A percentile compares a stretch with the other conserved stretches of the same genome.
Conservation (phyloP, 768 basidiomycete species). For the Podaxis sp. region DNA sequence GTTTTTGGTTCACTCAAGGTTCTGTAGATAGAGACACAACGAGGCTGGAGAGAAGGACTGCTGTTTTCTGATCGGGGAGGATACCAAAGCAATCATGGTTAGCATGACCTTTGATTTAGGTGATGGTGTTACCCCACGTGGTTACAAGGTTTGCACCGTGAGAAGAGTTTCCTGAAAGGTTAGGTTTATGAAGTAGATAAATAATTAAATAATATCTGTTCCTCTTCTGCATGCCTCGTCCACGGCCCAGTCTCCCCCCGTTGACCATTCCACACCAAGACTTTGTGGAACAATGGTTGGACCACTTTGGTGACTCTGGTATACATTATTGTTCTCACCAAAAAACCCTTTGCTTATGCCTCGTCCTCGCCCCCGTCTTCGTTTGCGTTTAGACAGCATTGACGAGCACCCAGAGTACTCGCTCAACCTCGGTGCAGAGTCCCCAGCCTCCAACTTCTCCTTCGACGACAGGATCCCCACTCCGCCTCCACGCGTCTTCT, state of each 20-base stretch:
- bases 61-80: background rate
- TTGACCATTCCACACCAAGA: background rate
- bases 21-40: background rate
- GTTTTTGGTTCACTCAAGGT: background rate
- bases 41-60: background rate
- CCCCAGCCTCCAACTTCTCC: conserved; percentile 13
- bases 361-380: background rate
- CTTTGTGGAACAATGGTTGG: conserved; percentile 7
- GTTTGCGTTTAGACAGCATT: conserved; percentile 17
- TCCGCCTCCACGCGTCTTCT: background rate
- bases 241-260: conserved; percentile 2
- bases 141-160: no score
- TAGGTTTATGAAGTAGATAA: no score
- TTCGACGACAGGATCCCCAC: background rate
- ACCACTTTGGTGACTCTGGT: background rate
- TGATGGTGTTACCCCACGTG: no score
- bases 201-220: background rate
- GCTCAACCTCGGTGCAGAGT: conserved; percentile 22
- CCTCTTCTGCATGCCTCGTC: conserved; percentile 1
- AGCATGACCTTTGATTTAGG: background rate
- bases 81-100: background rate
- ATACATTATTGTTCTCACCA: background rate
- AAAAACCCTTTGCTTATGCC: background rate
- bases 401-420: conserved; percentile 23
- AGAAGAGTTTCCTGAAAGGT: no score